Evolutionary conservation across 1,139 yeast genomes (phyloP), one percentile per base, ranked within the genome.

Genomic region (Zygoascus hellenicus): DNA sequence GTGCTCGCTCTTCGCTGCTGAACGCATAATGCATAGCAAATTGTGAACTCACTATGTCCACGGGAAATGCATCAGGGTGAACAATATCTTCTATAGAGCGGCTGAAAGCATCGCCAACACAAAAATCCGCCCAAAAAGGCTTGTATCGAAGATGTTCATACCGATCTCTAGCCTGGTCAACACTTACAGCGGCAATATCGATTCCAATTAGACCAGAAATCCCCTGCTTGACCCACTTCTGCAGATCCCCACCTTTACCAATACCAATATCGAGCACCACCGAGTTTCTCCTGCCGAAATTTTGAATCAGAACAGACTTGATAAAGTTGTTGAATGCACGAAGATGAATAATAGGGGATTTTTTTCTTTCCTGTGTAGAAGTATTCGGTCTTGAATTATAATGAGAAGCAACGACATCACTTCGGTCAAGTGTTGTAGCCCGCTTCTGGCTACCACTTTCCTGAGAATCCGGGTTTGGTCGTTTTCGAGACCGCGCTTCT

Each of bases 181-280:
- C 80, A 6, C 96, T 86, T 1, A 84, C 83, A 62, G 90, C 95
- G 16, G 97, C 90, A 45, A 94, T 82, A 66, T 92, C 99, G 35
- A 92, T 75, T 1, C 98, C 98, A 46, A 90, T 80, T 56, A 85
- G 85, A 49, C 89, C 92, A 29, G 78, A 76, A 2, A 87, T 77
- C 10, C 77, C 72, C 2, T 87, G 83, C 58, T 80, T 80, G 48
- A 81, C 86, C 81, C 96, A 90, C 65, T 92, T 92, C 59, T 85
- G 79, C 59, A 94, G 69, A 67, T 92, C 99, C 15, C 99, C 99
- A 41, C 99, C 99, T 65, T 92, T 94, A 13, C 99, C 99, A 66
- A 98, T 92, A 17, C 97, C 96, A 48, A 92, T 67, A 61, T 92
- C 99, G 35, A 92, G 69, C 1, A 85, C 87, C 13, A 74, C 72